These are phyloP conservation scores for Carex pumila DNA, from an alignment of 176 grass and related monocot genomes.

Conservation along the genomic window DNA sequence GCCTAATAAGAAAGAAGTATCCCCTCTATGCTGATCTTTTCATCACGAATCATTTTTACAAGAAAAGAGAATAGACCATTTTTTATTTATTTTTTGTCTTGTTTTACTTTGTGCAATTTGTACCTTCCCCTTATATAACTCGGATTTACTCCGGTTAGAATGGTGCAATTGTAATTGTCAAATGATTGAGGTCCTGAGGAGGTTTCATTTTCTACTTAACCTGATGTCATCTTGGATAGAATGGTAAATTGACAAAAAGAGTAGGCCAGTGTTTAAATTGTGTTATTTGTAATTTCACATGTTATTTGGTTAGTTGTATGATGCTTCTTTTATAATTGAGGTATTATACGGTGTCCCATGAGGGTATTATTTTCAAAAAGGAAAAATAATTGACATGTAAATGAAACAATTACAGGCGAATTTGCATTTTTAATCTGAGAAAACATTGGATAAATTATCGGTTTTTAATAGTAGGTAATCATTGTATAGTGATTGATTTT, in stretches of 20 bases:
- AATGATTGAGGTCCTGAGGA: not conserved
- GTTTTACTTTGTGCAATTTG: not conserved
- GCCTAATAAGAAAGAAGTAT: constrained; percentile 81
- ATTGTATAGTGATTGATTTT: too few relatives aligned
- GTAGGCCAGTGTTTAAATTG: constrained; percentile 20
- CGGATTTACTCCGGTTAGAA: not conserved
- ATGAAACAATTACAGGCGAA: not conserved
- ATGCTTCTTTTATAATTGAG: not conserved
- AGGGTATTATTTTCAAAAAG: not conserved
- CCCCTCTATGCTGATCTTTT: constrained; percentile 83
- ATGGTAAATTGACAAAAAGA: constrained; percentile 30
- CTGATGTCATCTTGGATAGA: constrained; percentile 1
- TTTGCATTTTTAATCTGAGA: not conserved
- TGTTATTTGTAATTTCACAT: not conserved
- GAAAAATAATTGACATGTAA: too few relatives aligned
- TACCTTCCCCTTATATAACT: not conserved
- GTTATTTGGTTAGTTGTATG: not conserved
- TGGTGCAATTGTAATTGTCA: not conserved
- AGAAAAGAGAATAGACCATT: constrained; percentile 53
- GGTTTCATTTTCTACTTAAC: not conserved
- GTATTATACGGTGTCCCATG: not conserved
- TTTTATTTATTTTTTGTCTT: too few relatives aligned
- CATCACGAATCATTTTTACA: constrained; percentile 82
- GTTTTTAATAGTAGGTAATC: too few relatives aligned
- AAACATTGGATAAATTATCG: not conserved